phyloP scores from a whole-genome alignment of 441 rosid genomes.

The Brassica balearica region DNA sequence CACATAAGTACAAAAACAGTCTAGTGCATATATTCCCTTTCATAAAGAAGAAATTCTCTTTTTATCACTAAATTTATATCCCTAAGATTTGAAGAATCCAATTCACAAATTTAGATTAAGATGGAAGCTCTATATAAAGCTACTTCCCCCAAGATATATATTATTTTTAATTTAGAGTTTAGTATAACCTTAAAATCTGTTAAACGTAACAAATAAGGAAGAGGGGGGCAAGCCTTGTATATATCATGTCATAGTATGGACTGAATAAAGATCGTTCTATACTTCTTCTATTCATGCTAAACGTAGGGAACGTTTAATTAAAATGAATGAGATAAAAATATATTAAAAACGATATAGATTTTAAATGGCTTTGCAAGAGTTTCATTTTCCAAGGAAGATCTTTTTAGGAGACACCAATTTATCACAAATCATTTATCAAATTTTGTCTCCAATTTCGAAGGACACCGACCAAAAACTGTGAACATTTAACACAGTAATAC shows the following conservation, averaged over 20 bases:
- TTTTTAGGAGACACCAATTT: conserved; percentile 15
- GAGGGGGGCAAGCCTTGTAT: not conserved
- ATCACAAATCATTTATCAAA: conserved; percentile 38
- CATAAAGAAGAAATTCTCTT: conserved; percentile 49
- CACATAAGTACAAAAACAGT: conserved; percentile 31
- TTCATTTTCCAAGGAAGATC: conserved; percentile 48
- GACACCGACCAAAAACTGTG: conserved; percentile 42
- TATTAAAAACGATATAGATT: conserved; percentile 18
- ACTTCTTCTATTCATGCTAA: conserved; percentile 32
- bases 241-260: conserved; percentile 3
- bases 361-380: conserved; percentile 34
- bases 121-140: conserved; percentile 30
- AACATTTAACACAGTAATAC: conserved; percentile 30
- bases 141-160: conserved; percentile 22
- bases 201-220: not conserved
- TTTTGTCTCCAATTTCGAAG: conserved; percentile 40
- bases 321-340: conserved; percentile 19
- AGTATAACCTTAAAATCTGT: conserved; percentile 10
- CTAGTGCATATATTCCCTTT: conserved; percentile 72
- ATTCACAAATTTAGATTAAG: conserved; percentile 43
- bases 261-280: conserved; percentile 13
- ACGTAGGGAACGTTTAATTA: conserved; percentile 20
- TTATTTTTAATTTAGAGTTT: not conserved
- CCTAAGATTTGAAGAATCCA: conserved; percentile 53
- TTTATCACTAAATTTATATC: conserved; percentile 46